phyloP scores from a whole-genome alignment of 2,329 filamentous ascomycete genomes.

The Fusarium coicis region DNA sequence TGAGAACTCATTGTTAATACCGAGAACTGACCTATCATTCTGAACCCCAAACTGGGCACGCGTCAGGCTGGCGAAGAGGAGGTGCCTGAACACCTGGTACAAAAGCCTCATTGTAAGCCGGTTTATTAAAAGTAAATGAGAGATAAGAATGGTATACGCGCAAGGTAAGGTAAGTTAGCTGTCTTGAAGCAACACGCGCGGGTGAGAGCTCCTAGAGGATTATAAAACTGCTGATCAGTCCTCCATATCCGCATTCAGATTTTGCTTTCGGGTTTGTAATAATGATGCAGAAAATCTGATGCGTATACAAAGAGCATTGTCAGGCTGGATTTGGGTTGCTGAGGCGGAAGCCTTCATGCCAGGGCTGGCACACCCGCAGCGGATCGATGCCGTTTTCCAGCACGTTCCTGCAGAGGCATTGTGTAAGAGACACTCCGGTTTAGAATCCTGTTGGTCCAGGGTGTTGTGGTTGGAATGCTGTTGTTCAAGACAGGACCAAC shows the following conservation, averaged over 20 bases:
- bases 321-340: constrained; percentile 30
- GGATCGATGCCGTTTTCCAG: constrained; percentile 14
- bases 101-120: constrained; percentile 21
- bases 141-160: neutral
- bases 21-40: constrained; percentile 37
- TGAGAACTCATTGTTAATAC: constrained; percentile 35
- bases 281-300: neutral
- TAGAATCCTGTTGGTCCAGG: neutral
- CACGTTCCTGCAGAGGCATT: constrained; percentile 18
- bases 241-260: constrained; percentile 22
- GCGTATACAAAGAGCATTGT: constrained; percentile 30
- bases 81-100: constrained; percentile 9
- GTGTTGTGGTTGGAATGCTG: constrained; percentile 24
- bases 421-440: neutral
- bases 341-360: constrained; percentile 34
- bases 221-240: constrained; percentile 22
- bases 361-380: neutral
- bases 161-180: neutral
- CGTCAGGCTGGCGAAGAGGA: constrained; percentile 14
- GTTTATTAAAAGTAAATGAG: constrained; percentile 4
- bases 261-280: neutral
- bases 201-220: neutral
- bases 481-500: constrained; percentile 1
- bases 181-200: neutral
- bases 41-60: constrained; percentile 26